Evolutionary conservation across 1,139 yeast genomes (phyloP).

Genomic region (Scheffersomyces insectosa): DNA sequence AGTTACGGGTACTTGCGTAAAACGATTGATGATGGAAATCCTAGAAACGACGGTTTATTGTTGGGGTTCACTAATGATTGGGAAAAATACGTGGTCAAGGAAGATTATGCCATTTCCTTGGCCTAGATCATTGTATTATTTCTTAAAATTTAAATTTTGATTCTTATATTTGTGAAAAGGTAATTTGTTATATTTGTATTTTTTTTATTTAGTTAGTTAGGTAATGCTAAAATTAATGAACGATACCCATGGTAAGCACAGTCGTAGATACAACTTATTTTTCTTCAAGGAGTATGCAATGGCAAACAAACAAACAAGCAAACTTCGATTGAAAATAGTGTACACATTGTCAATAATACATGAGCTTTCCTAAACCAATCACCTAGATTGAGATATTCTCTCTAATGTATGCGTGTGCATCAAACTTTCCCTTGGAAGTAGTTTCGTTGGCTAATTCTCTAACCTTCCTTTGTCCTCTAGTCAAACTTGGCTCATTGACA

Average conservation of each 20-base stretch:
- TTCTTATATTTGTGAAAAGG: too few species aligned
- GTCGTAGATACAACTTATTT: too few species aligned
- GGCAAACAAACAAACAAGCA: too few species aligned
- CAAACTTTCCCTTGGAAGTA: not conserved
- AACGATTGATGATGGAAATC: conserved; percentile 2
- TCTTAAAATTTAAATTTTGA: too few species aligned
- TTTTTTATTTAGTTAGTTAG: not conserved
- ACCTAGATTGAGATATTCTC: not conserved
- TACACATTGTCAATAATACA: too few species aligned
- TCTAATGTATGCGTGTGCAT: not conserved
- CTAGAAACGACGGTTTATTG: conserved; percentile 1
- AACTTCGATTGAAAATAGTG: too few species aligned
- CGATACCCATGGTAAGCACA: too few species aligned
- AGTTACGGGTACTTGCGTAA: conserved; percentile 16
- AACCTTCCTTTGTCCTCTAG: conserved; percentile 3
- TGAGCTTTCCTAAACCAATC: too few species aligned
- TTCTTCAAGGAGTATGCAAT: too few species aligned
- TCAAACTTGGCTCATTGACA: conserved; percentile 14
- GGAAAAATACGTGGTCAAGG: conserved; percentile 31
- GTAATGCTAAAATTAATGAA: not conserved
- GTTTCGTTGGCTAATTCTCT: conserved; percentile 1
- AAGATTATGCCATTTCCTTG: conserved; percentile 25
- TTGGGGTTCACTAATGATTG: conserved; percentile 29
- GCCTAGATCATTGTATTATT: conserved; percentile 11
- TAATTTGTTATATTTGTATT: not conserved